Percentiles rank a stretch among this genome's conserved stretches.
These are phyloP conservation scores for Aspergillus sp. DNA, from an alignment of 2,329 filamentous ascomycete genomes.

Conservation along the genomic window DNA sequence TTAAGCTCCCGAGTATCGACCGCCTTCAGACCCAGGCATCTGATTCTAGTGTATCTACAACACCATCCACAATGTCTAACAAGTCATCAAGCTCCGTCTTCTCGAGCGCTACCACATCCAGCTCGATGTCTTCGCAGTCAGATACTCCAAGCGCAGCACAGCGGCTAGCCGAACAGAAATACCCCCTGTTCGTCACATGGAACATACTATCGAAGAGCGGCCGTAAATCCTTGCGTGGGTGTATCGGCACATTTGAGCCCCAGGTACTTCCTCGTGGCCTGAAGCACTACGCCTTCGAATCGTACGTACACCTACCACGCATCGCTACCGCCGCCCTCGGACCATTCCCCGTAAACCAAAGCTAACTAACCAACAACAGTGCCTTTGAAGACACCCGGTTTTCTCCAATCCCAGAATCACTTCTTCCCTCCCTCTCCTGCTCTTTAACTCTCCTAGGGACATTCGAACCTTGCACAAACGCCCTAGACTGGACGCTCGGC, in stretches of 20 bases:
- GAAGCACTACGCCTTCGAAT: slow-evolving; percentile 77
- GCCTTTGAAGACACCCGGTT: slow-evolving; percentile 66
- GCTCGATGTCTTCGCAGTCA: slow-evolving; percentile 40
- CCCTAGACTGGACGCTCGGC: slow-evolving; percentile 84
- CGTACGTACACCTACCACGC: slow-evolving; percentile 48
- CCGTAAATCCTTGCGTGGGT: slow-evolving; percentile 75
- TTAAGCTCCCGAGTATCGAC: slow-evolving; percentile 33
- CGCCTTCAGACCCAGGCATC: slow-evolving; percentile 39
- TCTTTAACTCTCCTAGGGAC: slow-evolving; percentile 80
- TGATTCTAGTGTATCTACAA: slow-evolving; percentile 39
- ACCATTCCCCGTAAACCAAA: background rate
- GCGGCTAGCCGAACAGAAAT: slow-evolving; percentile 46
- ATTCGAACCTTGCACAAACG: slow-evolving; percentile 72
- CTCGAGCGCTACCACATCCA: slow-evolving; percentile 45
- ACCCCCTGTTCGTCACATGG: slow-evolving; percentile 93
- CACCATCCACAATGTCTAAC: slow-evolving; percentile 47
- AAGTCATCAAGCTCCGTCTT: slow-evolving; percentile 48
- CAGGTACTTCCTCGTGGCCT: slow-evolving; percentile 73
- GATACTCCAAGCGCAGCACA: slow-evolving; percentile 21
- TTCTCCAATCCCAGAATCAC: slow-evolving; percentile 52
- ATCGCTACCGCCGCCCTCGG: background rate
- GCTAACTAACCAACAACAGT: slow-evolving; percentile 33
- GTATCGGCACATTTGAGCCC: slow-evolving; percentile 90
- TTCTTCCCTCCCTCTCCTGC: slow-evolving; percentile 50
- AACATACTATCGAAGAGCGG: slow-evolving; percentile 67